These are phyloP conservation scores for Gossypium bickii DNA, from an alignment of 345 rosid species.

Conservation along the genomic window DNA sequence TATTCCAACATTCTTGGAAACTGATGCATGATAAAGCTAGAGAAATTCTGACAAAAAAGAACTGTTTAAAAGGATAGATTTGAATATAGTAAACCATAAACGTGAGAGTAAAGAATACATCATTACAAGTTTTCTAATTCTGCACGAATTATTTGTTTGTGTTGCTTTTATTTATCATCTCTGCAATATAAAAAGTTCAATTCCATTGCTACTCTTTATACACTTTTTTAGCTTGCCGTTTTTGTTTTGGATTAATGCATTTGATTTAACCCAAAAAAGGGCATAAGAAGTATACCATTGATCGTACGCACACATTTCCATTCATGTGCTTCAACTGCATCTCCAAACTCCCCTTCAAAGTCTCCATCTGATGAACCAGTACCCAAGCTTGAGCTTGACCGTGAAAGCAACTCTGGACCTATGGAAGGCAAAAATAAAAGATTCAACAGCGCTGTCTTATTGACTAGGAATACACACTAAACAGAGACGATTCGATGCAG, in stretches of 20 bases:
- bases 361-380: constrained; percentile 36
- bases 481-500: background rate
- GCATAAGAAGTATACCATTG: constrained; percentile 43
- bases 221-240: background rate
- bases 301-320: constrained; percentile 91
- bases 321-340: constrained; percentile 76
- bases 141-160: background rate
- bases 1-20: background rate
- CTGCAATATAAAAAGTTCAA: background rate
- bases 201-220: background rate
- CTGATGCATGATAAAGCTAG: background rate
- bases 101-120: background rate
- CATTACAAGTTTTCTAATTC: background rate
- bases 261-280: background rate
- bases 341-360: constrained; percentile 68
- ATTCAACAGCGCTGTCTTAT: background rate
- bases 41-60: background rate
- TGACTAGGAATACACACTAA: background rate
- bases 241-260: background rate
- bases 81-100: background rate
- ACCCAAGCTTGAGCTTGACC: constrained; percentile 59
- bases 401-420: constrained; percentile 87
- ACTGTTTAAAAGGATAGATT: background rate
- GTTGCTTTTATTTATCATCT: background rate
- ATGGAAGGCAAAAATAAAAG: constrained; percentile 20